Conservation (phyloP, 2,329 filamentous ascomycete species). For the Epichloe gansuensis region DNA sequence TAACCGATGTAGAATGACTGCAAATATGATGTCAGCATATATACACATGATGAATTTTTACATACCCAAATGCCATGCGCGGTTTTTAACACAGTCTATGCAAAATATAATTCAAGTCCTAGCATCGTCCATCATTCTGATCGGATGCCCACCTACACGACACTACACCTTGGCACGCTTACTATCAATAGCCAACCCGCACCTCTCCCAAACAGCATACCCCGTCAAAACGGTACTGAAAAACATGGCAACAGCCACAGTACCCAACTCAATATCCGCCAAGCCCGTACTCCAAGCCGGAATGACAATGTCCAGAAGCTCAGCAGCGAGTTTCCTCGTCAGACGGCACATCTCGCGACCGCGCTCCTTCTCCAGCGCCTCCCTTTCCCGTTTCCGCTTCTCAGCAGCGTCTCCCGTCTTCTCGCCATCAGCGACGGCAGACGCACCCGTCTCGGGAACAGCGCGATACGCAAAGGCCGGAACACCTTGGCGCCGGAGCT, state of each 20-base stretch:
- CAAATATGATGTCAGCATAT: too few species aligned
- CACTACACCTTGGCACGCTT: not conserved
- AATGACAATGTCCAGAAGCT: constrained; percentile 49
- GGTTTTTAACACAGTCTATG: too few species aligned
- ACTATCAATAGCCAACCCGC: constrained; percentile 17
- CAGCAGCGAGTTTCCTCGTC: constrained; percentile 38
- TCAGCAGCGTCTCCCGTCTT: constrained; percentile 13
- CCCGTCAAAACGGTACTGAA: constrained; percentile 50
- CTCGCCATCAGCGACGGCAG: constrained; percentile 9
- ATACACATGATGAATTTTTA: too few species aligned
- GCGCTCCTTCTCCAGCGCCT: constrained; percentile 18
- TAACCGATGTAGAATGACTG: too few species aligned
- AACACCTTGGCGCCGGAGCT: constrained; percentile 29
- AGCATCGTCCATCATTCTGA: too few species aligned
- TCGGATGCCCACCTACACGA: too few species aligned
- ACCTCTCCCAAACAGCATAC: constrained; percentile 48
- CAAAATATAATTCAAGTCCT: too few species aligned
- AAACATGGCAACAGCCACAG: constrained; percentile 47
- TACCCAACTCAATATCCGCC: constrained; percentile 37
- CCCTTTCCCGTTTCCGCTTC: constrained; percentile 21
- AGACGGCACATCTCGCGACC: constrained; percentile 22
- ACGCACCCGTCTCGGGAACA: constrained; percentile 19
- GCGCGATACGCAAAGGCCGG: constrained; percentile 24
- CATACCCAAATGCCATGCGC: too few species aligned
- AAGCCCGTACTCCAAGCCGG: constrained; percentile 50